Conservation (phyloP, 2,329 filamentous ascomycete genomes). For the Phyllosticta ampelicida region DNA sequence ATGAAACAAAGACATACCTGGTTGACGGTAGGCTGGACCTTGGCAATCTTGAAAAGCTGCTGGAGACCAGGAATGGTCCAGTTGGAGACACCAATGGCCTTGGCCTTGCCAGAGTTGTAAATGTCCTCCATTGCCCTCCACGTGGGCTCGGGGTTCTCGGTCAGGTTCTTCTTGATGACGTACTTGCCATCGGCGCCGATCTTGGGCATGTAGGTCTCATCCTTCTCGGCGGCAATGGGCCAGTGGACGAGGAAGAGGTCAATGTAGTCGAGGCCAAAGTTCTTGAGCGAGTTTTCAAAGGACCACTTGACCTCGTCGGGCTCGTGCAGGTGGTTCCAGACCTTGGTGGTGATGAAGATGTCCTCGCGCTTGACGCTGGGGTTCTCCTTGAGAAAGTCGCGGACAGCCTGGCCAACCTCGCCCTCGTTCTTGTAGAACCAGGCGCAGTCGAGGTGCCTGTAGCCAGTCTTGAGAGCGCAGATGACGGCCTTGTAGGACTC, state of each 20-base stretch:
- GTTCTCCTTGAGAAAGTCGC: slow-evolving; percentile 44
- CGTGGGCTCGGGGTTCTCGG: slow-evolving; percentile 54
- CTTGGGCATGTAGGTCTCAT: slow-evolving; percentile 42
- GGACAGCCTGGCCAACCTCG: slow-evolving; percentile 57
- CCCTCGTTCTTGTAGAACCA: slow-evolving; percentile 62
- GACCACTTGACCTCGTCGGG: slow-evolving; percentile 51
- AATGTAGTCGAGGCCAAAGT: slow-evolving; percentile 51
- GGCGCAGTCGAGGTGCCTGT: slow-evolving; percentile 57
- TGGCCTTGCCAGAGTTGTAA: slow-evolving; percentile 49
- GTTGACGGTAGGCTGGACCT: slow-evolving; percentile 58
- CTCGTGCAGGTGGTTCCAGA: slow-evolving; percentile 46
- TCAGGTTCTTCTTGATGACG: slow-evolving; percentile 54
- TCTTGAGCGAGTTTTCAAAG: slow-evolving; percentile 50
- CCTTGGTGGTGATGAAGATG: slow-evolving; percentile 66
- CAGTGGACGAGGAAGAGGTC: slow-evolving; percentile 63
- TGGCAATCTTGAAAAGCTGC: slow-evolving; percentile 54
- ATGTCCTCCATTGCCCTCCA: slow-evolving; percentile 59
- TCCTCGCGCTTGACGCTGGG: slow-evolving; percentile 47
- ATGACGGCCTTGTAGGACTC: slow-evolving; percentile 46
- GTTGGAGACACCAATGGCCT: slow-evolving; percentile 63
- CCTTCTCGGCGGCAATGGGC: slow-evolving; percentile 42
- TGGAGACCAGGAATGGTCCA: slow-evolving; percentile 58
- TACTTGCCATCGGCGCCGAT: slow-evolving; percentile 47
- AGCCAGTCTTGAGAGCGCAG: slow-evolving; percentile 48
- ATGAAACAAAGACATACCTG: slow-evolving; percentile 20